Base-by-base conservation (phyloP, 176 grass and related monocot species). In the Carex myosuroides region DNA sequence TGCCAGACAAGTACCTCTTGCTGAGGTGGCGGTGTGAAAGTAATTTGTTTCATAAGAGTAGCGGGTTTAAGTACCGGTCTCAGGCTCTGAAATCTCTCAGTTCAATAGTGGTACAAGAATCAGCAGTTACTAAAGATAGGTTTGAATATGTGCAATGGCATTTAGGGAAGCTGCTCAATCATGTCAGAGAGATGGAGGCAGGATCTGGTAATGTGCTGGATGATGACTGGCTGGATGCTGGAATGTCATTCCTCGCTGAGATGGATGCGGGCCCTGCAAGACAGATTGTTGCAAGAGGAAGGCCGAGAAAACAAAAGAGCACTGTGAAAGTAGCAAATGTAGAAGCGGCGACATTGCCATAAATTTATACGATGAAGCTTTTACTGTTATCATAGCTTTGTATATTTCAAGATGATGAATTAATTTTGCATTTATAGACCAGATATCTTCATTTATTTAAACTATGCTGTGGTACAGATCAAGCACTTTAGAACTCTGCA, bases 71-170 rank as follows among this genome's bases (percentile, higher is more conserved):
- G 53, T 91, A 87, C 65, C 82, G 83, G 1, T 88, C 82, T 7
- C 85, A 88, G 73, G 89, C 83, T 75, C 66, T 91, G 53, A 81
- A 85, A 44, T 91, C 86, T 33, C 89, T 91, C 61, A 83, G 85
- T 4, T 82, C 82, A 18, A 82, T 91, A 44, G 75, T 88, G 64
- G 81, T 91, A 60, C 89, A 91, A 58, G 89, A 88, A 82, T 87
- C 85, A 22, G 41, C 83, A 12, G 22, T 60, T 59, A 85, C 76
- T 1, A 85, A 84, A 62, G 86, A 87, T 60, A 55, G 86, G 20
- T 91, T 91, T 65, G 86, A 82, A 16, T 88, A 91, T 42, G 83
- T 85, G 9, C 82, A 88, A 54, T 85, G 66, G 59, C 83, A 91
- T 46, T 62, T 91, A 78, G 85, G 86, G 12, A 85, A 70, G 61